A percentile compares a stretch with the other conserved stretches of the same genome.
Evolutionary conservation across 202 grass and related monocot genomes (phyloP).

Genomic region (Eragrostis tef): DNA sequence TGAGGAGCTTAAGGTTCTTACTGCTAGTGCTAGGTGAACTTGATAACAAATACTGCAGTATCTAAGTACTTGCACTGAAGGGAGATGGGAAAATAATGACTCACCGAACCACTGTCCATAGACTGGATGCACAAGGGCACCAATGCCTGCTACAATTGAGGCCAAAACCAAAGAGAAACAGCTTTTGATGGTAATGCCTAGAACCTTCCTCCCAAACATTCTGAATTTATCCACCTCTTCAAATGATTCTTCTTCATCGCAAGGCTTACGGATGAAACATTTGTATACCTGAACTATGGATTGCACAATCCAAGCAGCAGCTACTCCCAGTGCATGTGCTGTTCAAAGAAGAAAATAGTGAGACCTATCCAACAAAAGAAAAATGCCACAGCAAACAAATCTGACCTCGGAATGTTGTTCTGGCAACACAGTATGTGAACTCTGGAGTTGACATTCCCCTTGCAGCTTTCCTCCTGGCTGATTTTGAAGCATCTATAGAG

Average conservation of each 20-base stretch:
- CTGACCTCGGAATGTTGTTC: slow-evolving; percentile 86
- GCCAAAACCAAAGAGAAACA: slow-evolving; percentile 90
- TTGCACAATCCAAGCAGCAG: slow-evolving; percentile 90
- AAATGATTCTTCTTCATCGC: slow-evolving; percentile 50
- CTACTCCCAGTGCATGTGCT: slow-evolving; percentile 81
- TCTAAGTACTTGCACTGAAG: slow-evolving; percentile 13
- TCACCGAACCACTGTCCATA: slow-evolving; percentile 95
- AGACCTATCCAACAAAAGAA: slow-evolving; percentile 26
- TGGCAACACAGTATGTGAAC: slow-evolving; percentile 72
- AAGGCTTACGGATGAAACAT: slow-evolving; percentile 71
- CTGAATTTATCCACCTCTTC: slow-evolving; percentile 59
- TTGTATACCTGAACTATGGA: slow-evolving; percentile 74
- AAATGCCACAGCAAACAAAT: slow-evolving; percentile 30
- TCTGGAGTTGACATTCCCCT: slow-evolving; percentile 70
- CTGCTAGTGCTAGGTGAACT: neutral
- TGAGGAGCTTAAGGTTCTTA: neutral
- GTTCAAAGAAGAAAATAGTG: slow-evolving; percentile 42
- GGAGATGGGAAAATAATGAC: slow-evolving; percentile 36
- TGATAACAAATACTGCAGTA: slow-evolving; percentile 1
- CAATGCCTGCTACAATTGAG: slow-evolving; percentile 81
- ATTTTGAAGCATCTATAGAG: slow-evolving; percentile 80
- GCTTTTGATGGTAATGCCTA: slow-evolving; percentile 77
- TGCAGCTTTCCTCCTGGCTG: slow-evolving; percentile 73
- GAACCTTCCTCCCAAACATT: slow-evolving; percentile 71
- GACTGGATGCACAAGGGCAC: slow-evolving; percentile 77